Percentiles rank a stretch among this genome's conserved stretches.
Conservation (phyloP, 2,329 filamentous ascomycete genomes). For the Ophiostoma australiae region DNA sequence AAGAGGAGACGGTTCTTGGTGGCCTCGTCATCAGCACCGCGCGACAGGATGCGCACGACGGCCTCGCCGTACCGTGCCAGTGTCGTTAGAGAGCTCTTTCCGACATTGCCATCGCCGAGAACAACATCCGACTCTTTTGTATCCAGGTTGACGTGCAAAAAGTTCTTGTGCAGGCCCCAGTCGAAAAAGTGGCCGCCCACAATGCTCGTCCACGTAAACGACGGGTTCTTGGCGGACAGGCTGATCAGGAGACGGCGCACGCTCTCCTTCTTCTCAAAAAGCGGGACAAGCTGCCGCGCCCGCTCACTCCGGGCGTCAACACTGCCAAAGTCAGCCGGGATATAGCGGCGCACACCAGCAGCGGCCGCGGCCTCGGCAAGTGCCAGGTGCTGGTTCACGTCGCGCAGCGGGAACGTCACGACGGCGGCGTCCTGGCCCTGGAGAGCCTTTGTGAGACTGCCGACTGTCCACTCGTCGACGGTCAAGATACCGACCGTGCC, state of each 20-base stretch:
- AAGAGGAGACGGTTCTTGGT: slow-evolving; percentile 37
- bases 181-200: slow-evolving; percentile 42
- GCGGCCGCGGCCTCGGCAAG: slow-evolving; percentile 38
- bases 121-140: slow-evolving; percentile 33
- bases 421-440: slow-evolving; percentile 38
- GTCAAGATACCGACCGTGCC: slow-evolving; percentile 27
- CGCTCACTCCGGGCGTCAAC: slow-evolving; percentile 36
- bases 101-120: slow-evolving; percentile 33
- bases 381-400: slow-evolving; percentile 34
- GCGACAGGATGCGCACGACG: slow-evolving; percentile 34
- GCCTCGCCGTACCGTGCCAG: slow-evolving; percentile 35
- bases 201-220: slow-evolving; percentile 38
- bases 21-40: slow-evolving; percentile 27
- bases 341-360: slow-evolving; percentile 36
- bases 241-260: slow-evolving; percentile 34
- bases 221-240: slow-evolving; percentile 26
- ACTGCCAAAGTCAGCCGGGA: slow-evolving; percentile 42
- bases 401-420: slow-evolving; percentile 34
- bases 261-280: slow-evolving; percentile 36
- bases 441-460: slow-evolving; percentile 34
- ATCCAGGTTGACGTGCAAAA: slow-evolving; percentile 37
- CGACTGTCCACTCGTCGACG: slow-evolving; percentile 32
- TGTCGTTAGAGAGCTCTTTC: slow-evolving; percentile 37
- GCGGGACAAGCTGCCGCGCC: slow-evolving; percentile 36
- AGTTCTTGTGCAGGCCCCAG: slow-evolving; percentile 38